These are phyloP conservation scores for Saturnispora dispora DNA, from an alignment of 805 yeast species.

Conservation along the genomic window DNA sequence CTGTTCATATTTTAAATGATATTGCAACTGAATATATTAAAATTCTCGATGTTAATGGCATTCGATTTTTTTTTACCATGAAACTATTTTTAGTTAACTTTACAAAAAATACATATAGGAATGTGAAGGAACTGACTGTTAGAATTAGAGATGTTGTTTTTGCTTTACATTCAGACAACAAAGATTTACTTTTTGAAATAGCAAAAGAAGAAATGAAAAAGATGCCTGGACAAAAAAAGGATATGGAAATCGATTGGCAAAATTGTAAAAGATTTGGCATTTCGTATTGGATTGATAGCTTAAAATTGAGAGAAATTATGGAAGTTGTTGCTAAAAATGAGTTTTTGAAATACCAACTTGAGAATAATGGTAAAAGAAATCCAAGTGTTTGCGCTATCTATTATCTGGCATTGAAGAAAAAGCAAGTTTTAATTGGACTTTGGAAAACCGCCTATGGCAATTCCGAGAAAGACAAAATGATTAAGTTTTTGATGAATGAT, in stretches of 20 bases:
- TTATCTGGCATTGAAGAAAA: slow-evolving; percentile 71
- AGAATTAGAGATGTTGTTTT: slow-evolving; percentile 77
- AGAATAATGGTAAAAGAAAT: slow-evolving; percentile 42
- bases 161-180: slow-evolving; percentile 80
- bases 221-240: slow-evolving; percentile 1
- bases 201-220: slow-evolving; percentile 34
- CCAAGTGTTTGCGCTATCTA: slow-evolving; percentile 69
- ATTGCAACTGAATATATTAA: slow-evolving; percentile 37
- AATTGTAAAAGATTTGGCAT: slow-evolving; percentile 52
- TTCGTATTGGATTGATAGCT: slow-evolving; percentile 56
- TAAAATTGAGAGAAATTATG: slow-evolving; percentile 39
- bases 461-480: slow-evolving; percentile 74
- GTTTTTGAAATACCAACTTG: slow-evolving; percentile 35
- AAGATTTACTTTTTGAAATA: slow-evolving; percentile 50
- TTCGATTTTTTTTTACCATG: slow-evolving; percentile 61
- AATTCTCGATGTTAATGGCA: slow-evolving; percentile 54
- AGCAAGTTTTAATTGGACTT: slow-evolving; percentile 63
- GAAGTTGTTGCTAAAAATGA: slow-evolving; percentile 69
- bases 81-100: slow-evolving; percentile 46
- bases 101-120: slow-evolving; percentile 21
- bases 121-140: slow-evolving; percentile 28
- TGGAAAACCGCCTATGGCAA: slow-evolving; percentile 76
- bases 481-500: slow-evolving; percentile 68
- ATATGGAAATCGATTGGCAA: slow-evolving; percentile 47
- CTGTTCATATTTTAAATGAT: slow-evolving; percentile 54